A percentile compares a stretch with the other conserved stretches of the same genome.
Conservation (phyloP, 441 rosid genomes). For the Corymbia calophylla region DNA sequence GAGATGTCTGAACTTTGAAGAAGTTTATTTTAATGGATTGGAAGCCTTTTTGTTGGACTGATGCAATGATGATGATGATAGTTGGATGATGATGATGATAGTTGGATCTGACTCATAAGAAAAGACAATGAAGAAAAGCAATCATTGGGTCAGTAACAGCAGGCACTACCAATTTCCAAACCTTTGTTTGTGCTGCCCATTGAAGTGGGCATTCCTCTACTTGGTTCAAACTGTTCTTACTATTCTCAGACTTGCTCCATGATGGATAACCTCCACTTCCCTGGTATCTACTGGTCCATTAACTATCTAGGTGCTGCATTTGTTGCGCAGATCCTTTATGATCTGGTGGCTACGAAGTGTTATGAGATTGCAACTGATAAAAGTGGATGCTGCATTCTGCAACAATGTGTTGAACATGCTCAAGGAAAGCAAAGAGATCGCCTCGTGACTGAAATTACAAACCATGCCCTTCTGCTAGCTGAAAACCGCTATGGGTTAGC, state of each 20-base stretch:
- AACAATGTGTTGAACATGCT: slow-evolving; percentile 9
- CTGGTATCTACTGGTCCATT: not conserved
- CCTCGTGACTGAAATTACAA: slow-evolving; percentile 2
- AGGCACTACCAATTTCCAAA: not conserved
- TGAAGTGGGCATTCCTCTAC: not conserved
- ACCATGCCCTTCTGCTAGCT: slow-evolving; percentile 20
- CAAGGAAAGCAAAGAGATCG: slow-evolving; percentile 7
- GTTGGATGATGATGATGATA: not conserved
- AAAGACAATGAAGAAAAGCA: not conserved
- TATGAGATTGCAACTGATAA: slow-evolving; percentile 24
- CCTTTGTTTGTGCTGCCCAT: not conserved
- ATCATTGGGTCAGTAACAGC: not conserved
- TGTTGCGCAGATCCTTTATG: not conserved
- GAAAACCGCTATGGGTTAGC: slow-evolving; percentile 32
- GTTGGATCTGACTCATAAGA: not conserved
- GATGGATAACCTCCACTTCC: not conserved
- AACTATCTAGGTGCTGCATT: not conserved
- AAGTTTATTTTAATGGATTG: not conserved
- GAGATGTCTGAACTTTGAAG: not conserved
- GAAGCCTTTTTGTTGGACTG: not conserved
- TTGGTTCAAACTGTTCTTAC: not conserved
- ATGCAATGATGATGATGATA: not conserved
- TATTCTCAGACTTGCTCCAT: not conserved
- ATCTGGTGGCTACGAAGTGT: slow-evolving; percentile 16
- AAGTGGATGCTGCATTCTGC: slow-evolving; percentile 34